A percentile compares a stretch with the other conserved stretches of the same genome.
Conservation (phyloP, 805 yeast species). For the Sugiyamaella lignohabitans region DNA sequence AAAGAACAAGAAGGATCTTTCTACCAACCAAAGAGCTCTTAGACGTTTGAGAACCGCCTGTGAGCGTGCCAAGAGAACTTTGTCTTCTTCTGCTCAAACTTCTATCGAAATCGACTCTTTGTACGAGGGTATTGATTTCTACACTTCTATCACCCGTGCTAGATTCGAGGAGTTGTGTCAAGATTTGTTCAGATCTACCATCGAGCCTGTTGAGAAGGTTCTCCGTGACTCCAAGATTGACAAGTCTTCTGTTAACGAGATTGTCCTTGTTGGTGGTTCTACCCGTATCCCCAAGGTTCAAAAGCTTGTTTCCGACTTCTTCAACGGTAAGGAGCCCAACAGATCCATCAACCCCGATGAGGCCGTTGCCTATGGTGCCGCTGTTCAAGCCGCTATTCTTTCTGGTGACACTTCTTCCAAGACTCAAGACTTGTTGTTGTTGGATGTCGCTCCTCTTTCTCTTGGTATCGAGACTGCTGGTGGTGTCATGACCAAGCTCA, state of each 20-base stretch:
- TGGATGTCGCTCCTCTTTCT: slow-evolving; percentile 97
- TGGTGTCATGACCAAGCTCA: slow-evolving; percentile 97
- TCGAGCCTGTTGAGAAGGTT: slow-evolving; percentile 94
- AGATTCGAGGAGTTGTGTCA: slow-evolving; percentile 96
- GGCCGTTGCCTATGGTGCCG: slow-evolving; percentile 99
- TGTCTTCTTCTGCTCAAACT: slow-evolving; percentile 93
- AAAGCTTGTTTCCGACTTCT: slow-evolving; percentile 91
- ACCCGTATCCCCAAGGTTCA: slow-evolving; percentile 97
- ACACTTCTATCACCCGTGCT: slow-evolving; percentile 94
- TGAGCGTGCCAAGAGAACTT: slow-evolving; percentile 98
- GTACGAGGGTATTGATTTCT: slow-evolving; percentile 92
- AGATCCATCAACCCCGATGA: slow-evolving; percentile 97
- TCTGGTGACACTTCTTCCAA: slow-evolving; percentile 94
- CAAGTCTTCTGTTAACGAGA: slow-evolving; percentile 85
- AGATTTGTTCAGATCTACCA: slow-evolving; percentile 86
- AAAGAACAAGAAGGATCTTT: slow-evolving; percentile 92
- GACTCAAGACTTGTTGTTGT: slow-evolving; percentile 89
- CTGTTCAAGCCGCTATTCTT: slow-evolving; percentile 95
- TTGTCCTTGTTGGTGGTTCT: slow-evolving; percentile 95
- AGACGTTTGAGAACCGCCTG: slow-evolving; percentile 98
- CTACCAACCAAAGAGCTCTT: slow-evolving; percentile 91
- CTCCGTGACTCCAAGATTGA: slow-evolving; percentile 85
- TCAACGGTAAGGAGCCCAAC: slow-evolving; percentile 96
- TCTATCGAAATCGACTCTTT: slow-evolving; percentile 92
- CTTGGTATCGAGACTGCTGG: slow-evolving; percentile 98